phyloP scores from a whole-genome alignment of 768 basidiomycete species.

The Gloeophyllum trabeum region DNA sequence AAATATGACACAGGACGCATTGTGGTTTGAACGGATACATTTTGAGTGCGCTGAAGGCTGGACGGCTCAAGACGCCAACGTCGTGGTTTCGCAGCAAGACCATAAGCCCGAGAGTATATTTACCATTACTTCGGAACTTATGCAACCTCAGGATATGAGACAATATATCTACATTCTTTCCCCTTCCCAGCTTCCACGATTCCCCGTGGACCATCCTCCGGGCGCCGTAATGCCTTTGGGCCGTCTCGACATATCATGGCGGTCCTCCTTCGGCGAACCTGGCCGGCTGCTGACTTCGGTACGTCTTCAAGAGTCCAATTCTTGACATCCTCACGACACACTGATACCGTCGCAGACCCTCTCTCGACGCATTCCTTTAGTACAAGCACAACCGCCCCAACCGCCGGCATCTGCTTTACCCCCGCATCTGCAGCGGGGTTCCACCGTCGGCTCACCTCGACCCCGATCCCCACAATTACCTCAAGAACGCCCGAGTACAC shows the following conservation, averaged over 20 bases:
- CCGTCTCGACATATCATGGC: constrained; percentile 84
- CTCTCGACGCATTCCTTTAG: constrained; percentile 62
- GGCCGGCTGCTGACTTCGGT: constrained; percentile 81
- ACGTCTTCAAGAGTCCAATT: constrained; percentile 12
- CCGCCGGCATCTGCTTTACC: constrained; percentile 62
- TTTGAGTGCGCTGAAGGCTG: constrained; percentile 67
- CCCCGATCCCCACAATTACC: constrained; percentile 48
- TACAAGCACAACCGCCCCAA: constrained; percentile 21
- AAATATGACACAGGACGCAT: constrained; percentile 66
- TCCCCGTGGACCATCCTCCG: constrained; percentile 41
- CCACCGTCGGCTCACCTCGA: constrained; percentile 30
- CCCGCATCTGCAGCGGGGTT: constrained; percentile 55
- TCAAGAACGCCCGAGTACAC: constrained; percentile 38
- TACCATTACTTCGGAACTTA: constrained; percentile 51
- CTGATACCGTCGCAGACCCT: constrained; percentile 44
- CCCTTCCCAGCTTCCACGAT: constrained; percentile 31
- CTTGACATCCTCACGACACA: background rate
- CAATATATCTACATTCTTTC: constrained; percentile 83
- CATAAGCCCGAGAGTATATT: constrained; percentile 31
- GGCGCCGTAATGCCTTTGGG: constrained; percentile 74
- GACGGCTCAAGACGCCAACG: constrained; percentile 46
- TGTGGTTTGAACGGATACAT: constrained; percentile 74
- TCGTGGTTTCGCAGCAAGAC: constrained; percentile 15
- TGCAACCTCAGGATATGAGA: constrained; percentile 76
- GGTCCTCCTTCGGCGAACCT: constrained; percentile 75